Evolutionary conservation across 306 rosid species (phyloP).

Genomic region (Vicia sativa): DNA sequence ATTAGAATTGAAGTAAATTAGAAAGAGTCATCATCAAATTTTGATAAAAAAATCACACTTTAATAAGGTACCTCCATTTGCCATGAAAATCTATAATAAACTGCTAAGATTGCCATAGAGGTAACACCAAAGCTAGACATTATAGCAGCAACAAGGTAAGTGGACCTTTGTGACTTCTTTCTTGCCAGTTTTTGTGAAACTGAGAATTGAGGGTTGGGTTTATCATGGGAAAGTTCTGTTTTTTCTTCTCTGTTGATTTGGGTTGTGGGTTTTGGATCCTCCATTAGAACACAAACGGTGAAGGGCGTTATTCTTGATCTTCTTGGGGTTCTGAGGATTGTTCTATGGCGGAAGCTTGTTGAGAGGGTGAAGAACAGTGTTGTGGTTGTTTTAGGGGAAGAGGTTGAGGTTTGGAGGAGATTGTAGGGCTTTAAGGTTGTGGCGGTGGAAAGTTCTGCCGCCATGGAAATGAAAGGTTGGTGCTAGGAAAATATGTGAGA

Average conservation of each 20-base stretch:
- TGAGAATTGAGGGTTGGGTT: conserved; percentile 32
- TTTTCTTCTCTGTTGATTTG: conserved; percentile 35
- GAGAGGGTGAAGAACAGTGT: conserved; percentile 44
- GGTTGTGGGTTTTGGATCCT: conserved; percentile 52
- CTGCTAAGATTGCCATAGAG: conserved; percentile 84
- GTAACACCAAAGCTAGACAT: conserved; percentile 92
- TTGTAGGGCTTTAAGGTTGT: conserved; percentile 47
- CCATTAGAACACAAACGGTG: conserved; percentile 64
- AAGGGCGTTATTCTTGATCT: conserved; percentile 25
- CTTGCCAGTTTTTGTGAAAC: conserved; percentile 54
- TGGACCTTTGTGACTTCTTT: conserved; percentile 74
- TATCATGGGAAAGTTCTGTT: conserved; percentile 4
- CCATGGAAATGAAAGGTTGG: conserved; percentile 47
- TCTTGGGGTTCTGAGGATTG: conserved; percentile 37
- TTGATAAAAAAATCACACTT: too few species aligned
- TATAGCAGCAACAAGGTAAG: conserved; percentile 82
- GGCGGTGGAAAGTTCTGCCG: conserved; percentile 61
- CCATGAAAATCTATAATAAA: conserved; percentile 88
- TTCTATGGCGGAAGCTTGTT: conserved; percentile 31
- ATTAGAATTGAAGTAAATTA: too few species aligned
- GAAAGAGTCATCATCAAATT: background rate
- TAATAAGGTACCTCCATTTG: conserved; percentile 82
- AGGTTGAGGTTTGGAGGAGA: conserved; percentile 37
- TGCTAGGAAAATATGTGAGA: too few species aligned
- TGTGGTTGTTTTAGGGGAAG: conserved; percentile 40